Evolutionary conservation across 2,329 filamentous ascomycete species (phyloP).

Genomic region (Alternaria hordeiaustralica): DNA sequence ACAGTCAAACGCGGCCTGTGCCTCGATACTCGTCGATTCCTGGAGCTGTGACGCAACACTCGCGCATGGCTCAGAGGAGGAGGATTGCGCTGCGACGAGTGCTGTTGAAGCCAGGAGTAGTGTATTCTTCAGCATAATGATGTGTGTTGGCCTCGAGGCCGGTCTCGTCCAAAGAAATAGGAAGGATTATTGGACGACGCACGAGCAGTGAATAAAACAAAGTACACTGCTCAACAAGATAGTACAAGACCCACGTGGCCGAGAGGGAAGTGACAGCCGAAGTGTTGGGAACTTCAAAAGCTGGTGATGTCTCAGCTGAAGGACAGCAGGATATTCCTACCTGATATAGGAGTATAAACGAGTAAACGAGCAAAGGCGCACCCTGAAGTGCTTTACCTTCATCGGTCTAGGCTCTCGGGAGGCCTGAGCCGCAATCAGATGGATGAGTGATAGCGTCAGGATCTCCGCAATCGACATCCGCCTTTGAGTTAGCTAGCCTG

Average conservation of each 20-base stretch:
- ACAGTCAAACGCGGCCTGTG: constrained; percentile 34
- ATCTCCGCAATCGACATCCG: background rate
- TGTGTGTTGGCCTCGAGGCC: background rate
- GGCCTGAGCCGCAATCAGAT: constrained; percentile 3
- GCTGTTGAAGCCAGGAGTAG: constrained; percentile 22
- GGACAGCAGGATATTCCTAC: constrained; percentile 8
- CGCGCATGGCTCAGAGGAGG: constrained; percentile 27
- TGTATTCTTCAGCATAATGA: constrained; percentile 16
- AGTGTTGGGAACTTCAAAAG: constrained; percentile 3
- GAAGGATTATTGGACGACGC: background rate
- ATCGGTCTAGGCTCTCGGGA: constrained; percentile 2
- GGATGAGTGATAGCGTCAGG: background rate
- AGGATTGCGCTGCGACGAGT: constrained; percentile 20
- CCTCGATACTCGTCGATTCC: constrained; percentile 14
- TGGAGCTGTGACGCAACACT: constrained; percentile 14
- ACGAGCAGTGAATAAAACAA: background rate
- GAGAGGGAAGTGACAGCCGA: background rate
- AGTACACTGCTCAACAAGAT: background rate
- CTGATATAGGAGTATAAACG: constrained; percentile 9
- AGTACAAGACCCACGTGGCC: background rate
- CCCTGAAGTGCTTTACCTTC: background rate
- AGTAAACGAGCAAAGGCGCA: background rate
- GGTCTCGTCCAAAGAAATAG: background rate
- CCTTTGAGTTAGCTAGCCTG: constrained; percentile 7
- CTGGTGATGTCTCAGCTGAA: constrained; percentile 2